Evolutionary conservation across 441 rosid genomes (phyloP).

Genomic region (Rhodomyrtus psidioides): DNA sequence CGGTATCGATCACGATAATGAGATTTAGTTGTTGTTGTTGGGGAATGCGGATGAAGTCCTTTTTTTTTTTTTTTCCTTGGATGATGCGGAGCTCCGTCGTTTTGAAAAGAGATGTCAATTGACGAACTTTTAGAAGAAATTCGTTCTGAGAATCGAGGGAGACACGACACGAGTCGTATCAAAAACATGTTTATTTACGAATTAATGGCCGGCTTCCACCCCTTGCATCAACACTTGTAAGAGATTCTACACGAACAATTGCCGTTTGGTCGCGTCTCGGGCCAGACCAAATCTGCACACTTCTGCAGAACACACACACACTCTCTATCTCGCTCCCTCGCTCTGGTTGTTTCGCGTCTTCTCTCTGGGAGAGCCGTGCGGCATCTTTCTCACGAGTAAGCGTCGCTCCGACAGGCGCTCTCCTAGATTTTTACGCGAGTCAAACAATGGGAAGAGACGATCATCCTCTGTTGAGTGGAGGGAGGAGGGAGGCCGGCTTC

Average conservation of each 20-base stretch:
- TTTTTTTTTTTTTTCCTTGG: too few species aligned
- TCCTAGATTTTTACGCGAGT: not conserved
- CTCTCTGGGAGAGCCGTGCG: not conserved
- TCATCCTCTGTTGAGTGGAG: not conserved
- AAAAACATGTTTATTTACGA: not conserved
- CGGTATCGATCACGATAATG: too few species aligned
- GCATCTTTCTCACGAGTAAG: not conserved
- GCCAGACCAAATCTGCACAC: not conserved
- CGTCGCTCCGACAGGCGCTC: not conserved
- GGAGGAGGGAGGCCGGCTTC: not conserved
- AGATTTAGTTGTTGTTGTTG: too few species aligned
- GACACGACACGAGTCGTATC: too few species aligned
- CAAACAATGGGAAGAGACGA: not conserved
- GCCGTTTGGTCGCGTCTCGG: not conserved
- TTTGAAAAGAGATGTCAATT: too few species aligned
- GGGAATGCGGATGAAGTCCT: too few species aligned
- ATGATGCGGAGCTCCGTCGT: too few species aligned
- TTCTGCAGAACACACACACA: not conserved
- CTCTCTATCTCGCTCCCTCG: not conserved
- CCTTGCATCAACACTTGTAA: too few species aligned
- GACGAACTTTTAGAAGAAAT: too few species aligned
- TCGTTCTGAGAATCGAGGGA: too few species aligned
- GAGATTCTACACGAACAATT: not conserved
- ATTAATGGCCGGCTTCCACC: not conserved
- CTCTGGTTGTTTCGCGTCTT: not conserved